Evolutionary conservation across 805 yeast species (phyloP).

Genomic region (Pachysolen tannophilus): DNA sequence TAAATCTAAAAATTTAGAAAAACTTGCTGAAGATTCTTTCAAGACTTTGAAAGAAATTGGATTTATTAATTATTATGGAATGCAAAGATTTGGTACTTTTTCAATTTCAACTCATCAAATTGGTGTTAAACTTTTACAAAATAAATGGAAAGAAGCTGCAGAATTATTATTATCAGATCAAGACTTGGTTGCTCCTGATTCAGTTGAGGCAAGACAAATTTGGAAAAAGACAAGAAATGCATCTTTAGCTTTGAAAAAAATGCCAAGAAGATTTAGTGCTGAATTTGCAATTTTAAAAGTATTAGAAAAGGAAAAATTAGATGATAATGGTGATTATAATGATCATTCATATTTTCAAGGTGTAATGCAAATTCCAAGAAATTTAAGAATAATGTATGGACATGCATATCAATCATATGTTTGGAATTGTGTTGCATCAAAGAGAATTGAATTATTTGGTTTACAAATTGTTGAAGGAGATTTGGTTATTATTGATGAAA

Average conservation of each 20-base stretch:
- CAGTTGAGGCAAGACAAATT: constrained; percentile 70
- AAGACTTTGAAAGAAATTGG: constrained; percentile 57
- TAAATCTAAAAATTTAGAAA: constrained; percentile 29
- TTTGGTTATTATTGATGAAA: constrained; percentile 46
- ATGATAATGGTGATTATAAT: constrained; percentile 34
- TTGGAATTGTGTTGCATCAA: constrained; percentile 85
- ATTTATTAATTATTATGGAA: constrained; percentile 91
- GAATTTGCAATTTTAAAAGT: constrained; percentile 65
- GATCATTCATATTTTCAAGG: constrained; percentile 64
- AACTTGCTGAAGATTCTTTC: constrained; percentile 44
- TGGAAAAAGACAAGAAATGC: constrained; percentile 78
- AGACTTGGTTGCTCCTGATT: constrained; percentile 74
- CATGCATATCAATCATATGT: constrained; percentile 96
- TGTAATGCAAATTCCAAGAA: constrained; percentile 84
- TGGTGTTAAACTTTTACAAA: constrained; percentile 64
- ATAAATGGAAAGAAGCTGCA: constrained; percentile 75
- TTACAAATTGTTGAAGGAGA: constrained; percentile 71
- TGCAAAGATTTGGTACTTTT: constrained; percentile 97
- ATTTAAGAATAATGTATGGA: constrained; percentile 87
- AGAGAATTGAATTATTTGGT: constrained; percentile 67
- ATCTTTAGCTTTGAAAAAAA: constrained; percentile 48
- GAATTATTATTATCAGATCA: constrained; percentile 80
- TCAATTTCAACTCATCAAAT: constrained; percentile 84
- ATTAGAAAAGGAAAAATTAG: constrained; percentile 43
- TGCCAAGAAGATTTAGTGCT: constrained; percentile 88